Conservation (phyloP, 2,329 filamentous ascomycete species). For the Pseudohalonectria lignicola region DNA sequence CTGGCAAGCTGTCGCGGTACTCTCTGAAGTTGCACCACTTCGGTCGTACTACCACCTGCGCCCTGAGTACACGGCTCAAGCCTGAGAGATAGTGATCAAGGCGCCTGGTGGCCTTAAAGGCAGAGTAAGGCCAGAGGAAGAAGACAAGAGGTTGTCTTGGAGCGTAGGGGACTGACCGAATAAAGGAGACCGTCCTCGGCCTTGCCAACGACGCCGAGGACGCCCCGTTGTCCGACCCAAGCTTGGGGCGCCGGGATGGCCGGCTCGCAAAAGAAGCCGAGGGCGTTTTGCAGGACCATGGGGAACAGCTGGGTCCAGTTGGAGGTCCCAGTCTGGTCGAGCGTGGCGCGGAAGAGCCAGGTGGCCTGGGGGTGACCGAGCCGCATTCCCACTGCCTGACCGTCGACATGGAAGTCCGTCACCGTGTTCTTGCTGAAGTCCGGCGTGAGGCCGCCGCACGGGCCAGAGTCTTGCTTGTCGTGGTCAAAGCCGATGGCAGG, state of each 20-base stretch:
- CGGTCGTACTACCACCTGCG: too few relatives aligned
- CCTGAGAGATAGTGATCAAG: too few relatives aligned
- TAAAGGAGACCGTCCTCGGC: constrained; percentile 45
- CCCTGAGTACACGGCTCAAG: too few relatives aligned
- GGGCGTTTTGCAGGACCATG: constrained; percentile 40
- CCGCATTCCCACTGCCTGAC: constrained; percentile 36
- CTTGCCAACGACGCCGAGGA: constrained; percentile 39
- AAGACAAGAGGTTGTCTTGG: too few relatives aligned
- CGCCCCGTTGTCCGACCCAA: constrained; percentile 43
- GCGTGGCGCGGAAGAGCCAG: constrained; percentile 48
- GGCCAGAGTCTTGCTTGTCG: constrained; percentile 29
- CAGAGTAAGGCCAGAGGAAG: too few relatives aligned
- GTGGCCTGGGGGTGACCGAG: constrained; percentile 39
- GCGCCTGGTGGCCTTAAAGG: too few relatives aligned
- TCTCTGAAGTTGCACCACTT: too few relatives aligned
- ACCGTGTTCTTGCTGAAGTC: constrained; percentile 25
- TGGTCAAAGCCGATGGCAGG: constrained; percentile 36
- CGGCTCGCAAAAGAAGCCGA: constrained; percentile 42
- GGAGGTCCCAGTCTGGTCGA: constrained; percentile 30
- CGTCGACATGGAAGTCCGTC: constrained; percentile 45
- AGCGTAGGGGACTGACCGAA: too few relatives aligned
- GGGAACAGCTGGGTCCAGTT: constrained; percentile 46
- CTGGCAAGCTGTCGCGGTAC: too few relatives aligned
- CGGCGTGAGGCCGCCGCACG: constrained; percentile 43
- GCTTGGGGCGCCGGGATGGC: constrained; percentile 32